phyloP scores from a whole-genome alignment of 2,329 filamentous ascomycete genomes.

The Ophiostoma tasmaniense region DNA sequence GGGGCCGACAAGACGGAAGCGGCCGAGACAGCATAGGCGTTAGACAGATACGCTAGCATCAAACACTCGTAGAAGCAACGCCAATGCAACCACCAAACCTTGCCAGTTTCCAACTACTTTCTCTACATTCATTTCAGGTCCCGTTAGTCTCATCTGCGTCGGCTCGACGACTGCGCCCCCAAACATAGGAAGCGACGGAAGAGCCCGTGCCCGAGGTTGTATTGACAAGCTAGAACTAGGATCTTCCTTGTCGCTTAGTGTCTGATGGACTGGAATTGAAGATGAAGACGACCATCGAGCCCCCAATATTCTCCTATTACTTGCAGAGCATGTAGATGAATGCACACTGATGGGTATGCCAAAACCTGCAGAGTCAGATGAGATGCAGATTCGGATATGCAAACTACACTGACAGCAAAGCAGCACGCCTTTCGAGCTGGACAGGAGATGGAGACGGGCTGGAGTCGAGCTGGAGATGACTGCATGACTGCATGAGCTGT shows the following conservation, averaged over 20 bases:
- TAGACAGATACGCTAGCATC: background rate
- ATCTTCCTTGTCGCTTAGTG: background rate
- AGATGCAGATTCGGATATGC: background rate
- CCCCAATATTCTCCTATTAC: background rate
- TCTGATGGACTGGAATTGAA: no score
- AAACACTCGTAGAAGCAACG: background rate
- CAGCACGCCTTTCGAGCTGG: background rate
- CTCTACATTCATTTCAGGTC: no score
- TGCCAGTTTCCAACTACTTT: background rate
- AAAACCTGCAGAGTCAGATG: background rate
- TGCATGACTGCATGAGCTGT: background rate
- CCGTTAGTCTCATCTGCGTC: background rate
- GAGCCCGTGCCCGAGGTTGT: background rate
- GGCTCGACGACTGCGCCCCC: background rate
- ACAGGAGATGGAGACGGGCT: no score
- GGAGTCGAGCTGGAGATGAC: background rate
- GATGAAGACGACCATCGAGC: background rate
- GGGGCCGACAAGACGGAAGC: slow-evolving; percentile 7
- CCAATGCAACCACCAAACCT: background rate
- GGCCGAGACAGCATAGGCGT: background rate
- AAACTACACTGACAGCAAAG: background rate
- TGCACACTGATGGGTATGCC: background rate
- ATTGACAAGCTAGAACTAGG: background rate
- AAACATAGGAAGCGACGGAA: background rate
- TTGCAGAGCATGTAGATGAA: background rate